These are phyloP conservation scores for Yamadazyma oceani DNA, from an alignment of 1,139 yeast genomes.

Conservation along the genomic window DNA sequence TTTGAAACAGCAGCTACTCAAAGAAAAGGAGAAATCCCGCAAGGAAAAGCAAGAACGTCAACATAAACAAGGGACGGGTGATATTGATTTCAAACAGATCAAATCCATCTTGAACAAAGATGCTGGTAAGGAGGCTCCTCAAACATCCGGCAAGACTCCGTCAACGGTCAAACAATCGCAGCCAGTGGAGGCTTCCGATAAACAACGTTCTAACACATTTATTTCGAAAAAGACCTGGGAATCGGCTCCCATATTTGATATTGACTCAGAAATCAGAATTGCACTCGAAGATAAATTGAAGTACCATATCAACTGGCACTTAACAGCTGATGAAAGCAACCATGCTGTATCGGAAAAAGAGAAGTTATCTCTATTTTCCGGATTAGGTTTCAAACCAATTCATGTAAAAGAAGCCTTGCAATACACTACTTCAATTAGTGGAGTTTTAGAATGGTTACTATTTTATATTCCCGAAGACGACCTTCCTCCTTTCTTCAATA, in stretches of 20 bases:
- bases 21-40: conserved; percentile 5
- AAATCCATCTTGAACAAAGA: not conserved
- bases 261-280: conserved; percentile 48
- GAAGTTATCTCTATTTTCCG: conserved; percentile 24
- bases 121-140: not conserved
- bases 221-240: conserved; percentile 71
- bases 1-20: conserved; percentile 9
- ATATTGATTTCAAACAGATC: conserved; percentile 2
- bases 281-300: conserved; percentile 56
- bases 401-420: conserved; percentile 74
- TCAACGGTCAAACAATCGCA: not conserved
- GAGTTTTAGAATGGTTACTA: conserved; percentile 76
- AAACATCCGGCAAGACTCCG: not conserved
- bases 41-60: conserved; percentile 6
- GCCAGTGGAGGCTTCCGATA: not conserved
- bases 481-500: conserved; percentile 59
- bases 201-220: conserved; percentile 1
- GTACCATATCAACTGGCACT: conserved; percentile 55
- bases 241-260: conserved; percentile 54
- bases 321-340: conserved; percentile 18
- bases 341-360: conserved; percentile 13
- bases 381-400: conserved; percentile 64
- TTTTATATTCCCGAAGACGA: conserved; percentile 95
- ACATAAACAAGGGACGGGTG: conserved; percentile 1
- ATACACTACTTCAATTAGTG: conserved; percentile 54